Evolutionary conservation across 352 stramenopile genomes (phyloP).

Genomic region (Globisporangium takayamanum): DNA sequence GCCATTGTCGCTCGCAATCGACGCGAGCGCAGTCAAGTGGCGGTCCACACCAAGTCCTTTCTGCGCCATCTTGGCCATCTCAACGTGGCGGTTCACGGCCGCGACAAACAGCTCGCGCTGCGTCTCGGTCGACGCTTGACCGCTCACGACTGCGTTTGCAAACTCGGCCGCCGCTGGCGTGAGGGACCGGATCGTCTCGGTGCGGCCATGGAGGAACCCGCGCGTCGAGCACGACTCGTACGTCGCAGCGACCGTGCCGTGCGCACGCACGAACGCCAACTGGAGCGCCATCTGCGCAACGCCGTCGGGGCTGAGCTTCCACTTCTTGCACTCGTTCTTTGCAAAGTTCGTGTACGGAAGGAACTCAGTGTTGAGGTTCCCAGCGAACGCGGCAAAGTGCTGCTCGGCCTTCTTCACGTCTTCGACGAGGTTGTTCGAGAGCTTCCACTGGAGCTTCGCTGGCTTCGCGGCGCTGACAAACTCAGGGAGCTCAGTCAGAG

Average conservation of each 20-base stretch:
- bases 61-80: constrained; percentile 87
- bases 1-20: constrained; percentile 53
- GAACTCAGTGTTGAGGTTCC: constrained; percentile 72
- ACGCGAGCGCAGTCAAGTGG: constrained; percentile 77
- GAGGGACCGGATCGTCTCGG: constrained; percentile 88
- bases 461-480: constrained; percentile 39
- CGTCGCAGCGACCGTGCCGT: constrained; percentile 70
- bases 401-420: constrained; percentile 65
- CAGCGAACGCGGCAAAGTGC: constrained; percentile 56
- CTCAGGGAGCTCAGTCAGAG: constrained; percentile 57
- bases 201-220: constrained; percentile 87
- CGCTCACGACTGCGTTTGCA: constrained; percentile 46
- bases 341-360: constrained; percentile 85
- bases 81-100: constrained; percentile 80
- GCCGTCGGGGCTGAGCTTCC: constrained; percentile 88
- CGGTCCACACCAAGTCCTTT: constrained; percentile 84
- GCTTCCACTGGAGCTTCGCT: constrained; percentile 57
- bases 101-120: constrained; percentile 63
- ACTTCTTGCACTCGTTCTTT: constrained; percentile 89
- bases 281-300: constrained; percentile 90
- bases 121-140: constrained; percentile 24
- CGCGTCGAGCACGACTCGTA: constrained; percentile 93
- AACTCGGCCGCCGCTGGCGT: constrained; percentile 71
- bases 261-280: constrained; percentile 77
- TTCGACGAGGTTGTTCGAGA: constrained; percentile 70